Base-by-base conservation (phyloP, 1,284 basidiomycete species). In the Ganoderma leucocontextum region DNA sequence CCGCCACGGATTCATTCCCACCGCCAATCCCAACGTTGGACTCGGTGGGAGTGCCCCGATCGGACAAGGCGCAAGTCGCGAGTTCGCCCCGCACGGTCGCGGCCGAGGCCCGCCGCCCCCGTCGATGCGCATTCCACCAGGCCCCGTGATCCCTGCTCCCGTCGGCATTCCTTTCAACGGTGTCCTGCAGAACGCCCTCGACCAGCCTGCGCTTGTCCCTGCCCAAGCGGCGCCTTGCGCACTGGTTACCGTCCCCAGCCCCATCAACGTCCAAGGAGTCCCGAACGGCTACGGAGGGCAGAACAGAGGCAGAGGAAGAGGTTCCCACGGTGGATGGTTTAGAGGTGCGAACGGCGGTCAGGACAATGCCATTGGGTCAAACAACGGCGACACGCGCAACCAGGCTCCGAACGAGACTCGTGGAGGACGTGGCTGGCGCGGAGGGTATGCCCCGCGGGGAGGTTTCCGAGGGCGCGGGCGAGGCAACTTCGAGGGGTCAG, bases 371-470 rank as follows among this genome's bases (percentile, higher is more conserved):
- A 38, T 0, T 4, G 19, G 17, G 19, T 22, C 19, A 8, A n/a
- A 22, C 35, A 33, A 5, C 35, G n/a, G 25, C 0, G 52, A 53
- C 29, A 25, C 22, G 52, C 52, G 4, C 19, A n/a, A 4, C 19
- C 33, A 58, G 9, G 17, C 35, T n/a, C 22, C 36, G 6, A 10
- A 58, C 35, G 35, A 15, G n/a, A 58, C 5, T 19, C 39, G 57
- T 2, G 57, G 57, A 12, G 36, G 36, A n/a, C n/a, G 57, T 8
- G 57, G 57, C 25, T 59, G 36, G 57, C 57, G 57, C 57, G n/a
- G 57, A 9, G 36, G 19, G 5, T 55, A 17, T 13, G 9, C 13
- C n/a, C 9, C 57, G 35, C 57, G 35, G 17, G 33, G 57, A n/a
- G 19, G 7, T 2, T 29, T 60, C 59, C 39, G 33, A 22, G 49